Base-by-base conservation (phyloP, 73 alveolate genomes). In the Paramecium tetraurelia region DNA sequence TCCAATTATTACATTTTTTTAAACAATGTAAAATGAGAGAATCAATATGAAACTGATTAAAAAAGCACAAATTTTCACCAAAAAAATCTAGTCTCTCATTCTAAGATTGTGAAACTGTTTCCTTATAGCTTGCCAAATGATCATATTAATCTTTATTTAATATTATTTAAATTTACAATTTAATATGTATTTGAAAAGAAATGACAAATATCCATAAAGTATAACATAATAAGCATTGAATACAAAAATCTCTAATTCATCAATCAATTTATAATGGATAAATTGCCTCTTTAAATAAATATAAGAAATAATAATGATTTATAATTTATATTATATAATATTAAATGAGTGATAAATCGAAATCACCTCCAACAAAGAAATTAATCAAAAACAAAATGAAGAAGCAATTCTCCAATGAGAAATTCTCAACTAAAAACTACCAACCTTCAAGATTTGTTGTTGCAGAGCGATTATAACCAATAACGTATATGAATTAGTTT, bases 391-490 rank as follows among this genome's bases (percentile, higher is more conserved):
- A 43, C 22, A 72, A 72, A 36, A 35, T 72, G 86, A 72, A 53
- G 69, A 53, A 72, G 59, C 21, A 72, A 40, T 40, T 36, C 63
- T 72, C 86, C 14, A 72, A 33, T 21, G 86, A 72, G 59, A 72
- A 72, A 40, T 22, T 72, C 18, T 36, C 86, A 14, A 33, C 59
- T 16, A 72, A 72, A 40, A 72, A 72, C 24, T 72, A 72, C 40
- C 46, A 72, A 38, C 86, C 86, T 35, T 72, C 86, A 33, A 72
- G 86, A 72, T 72, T 72, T 72, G 86, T 72, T 29, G 86, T 72
- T 4, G 86, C 86, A 36, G 86, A 72, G 16, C 24, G 86, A 72
- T 43, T 72, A 31, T 36, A 72, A 72, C 86, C 86, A 8, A 72
- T 72, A 35, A 72, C 86, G 86, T 72, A 72, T 16, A 16, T 53